Evolutionary conservation across 176 grass and related monocot genomes (phyloP), one percentile per base, ranked within the genome.

Genomic region (Eleusine indica): DNA sequence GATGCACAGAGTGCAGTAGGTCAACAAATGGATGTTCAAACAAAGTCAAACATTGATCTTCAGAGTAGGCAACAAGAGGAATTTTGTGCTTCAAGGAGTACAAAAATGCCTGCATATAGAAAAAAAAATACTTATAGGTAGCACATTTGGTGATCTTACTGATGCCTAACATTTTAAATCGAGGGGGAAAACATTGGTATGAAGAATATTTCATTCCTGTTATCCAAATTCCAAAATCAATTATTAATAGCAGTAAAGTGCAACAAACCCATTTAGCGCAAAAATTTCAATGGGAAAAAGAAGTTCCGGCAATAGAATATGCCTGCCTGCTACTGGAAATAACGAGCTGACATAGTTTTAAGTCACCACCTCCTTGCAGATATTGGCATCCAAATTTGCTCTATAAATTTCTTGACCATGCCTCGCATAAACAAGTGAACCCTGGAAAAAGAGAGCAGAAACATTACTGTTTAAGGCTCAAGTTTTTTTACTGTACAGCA

Each of bases 71-170:
- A 77, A 99, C 81, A 57, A 99, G 70, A 89, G 93, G 91, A 89
- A 94, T 87, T 80, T 89, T 87, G 87, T 93, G 80, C 37, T 92
- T 90, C 78, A 96, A 74, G 73, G 96, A 96, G 78, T 94, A 96
- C 37, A 84, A 81, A 72, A 86, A 91, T 94, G 86, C 91, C 91
- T 99, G 82, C 53, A 88, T 82, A 87, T 78, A 9, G 83, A 71
- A 70, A 12, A 54, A 78, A 76, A 48, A 56, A 25, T 80, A 77
- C 9, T 67, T 53, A 56, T 9, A 30, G 17, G 69, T 63, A 71
- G 37, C 41, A 80, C 18, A 64, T 21, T 5, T 47, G 63, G 82
- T 7, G 11, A 29, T 46, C 64, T n/a, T 70, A 80, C 37, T 25
- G 46, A 21, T 38, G 16, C 7, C 3, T 51, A 78, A 68, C 54